phyloP scores from a whole-genome alignment of 495 filamentous ascomycete genomes.

The Talaromyces liani region DNA sequence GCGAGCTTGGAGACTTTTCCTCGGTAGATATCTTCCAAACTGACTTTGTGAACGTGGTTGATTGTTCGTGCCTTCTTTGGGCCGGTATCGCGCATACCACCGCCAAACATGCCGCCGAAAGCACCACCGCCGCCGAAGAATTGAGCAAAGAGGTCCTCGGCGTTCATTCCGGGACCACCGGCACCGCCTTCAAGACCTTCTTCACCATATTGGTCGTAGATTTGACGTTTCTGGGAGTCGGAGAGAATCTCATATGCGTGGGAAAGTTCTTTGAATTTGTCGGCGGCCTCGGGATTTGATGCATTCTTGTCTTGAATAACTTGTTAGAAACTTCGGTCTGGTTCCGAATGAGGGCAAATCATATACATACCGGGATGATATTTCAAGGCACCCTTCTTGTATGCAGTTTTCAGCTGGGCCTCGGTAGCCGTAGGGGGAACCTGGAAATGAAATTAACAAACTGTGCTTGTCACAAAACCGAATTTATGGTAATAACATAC shows the following conservation, averaged over 20 bases:
- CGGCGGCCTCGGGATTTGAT: constrained; percentile 84
- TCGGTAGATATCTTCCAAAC: constrained; percentile 94
- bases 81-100: constrained; percentile 73
- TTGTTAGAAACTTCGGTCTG: constrained; percentile 1
- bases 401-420: constrained; percentile 78
- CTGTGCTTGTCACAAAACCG: constrained; percentile 14
- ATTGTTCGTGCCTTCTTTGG: constrained; percentile 94
- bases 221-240: constrained; percentile 78
- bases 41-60: constrained; percentile 95
- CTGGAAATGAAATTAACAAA: constrained; percentile 30
- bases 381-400: constrained; percentile 83
- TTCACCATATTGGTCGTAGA: constrained; percentile 98
- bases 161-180: constrained; percentile 80
- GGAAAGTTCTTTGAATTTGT: constrained; percentile 97
- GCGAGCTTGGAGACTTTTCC: constrained; percentile 97
- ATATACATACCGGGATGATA: constrained; percentile 72
- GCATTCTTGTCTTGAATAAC: constrained; percentile 77
- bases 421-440: constrained; percentile 67
- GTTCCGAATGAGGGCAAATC: background rate
- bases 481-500: constrained; percentile 42
- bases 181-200: constrained; percentile 88
- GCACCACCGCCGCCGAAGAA: constrained; percentile 90
- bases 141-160: constrained; percentile 94
- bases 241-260: constrained; percentile 91
- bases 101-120: constrained; percentile 78